These are phyloP conservation scores for Shiraia sp. DNA, from an alignment of 2,329 filamentous ascomycete species.

Conservation along the genomic window DNA sequence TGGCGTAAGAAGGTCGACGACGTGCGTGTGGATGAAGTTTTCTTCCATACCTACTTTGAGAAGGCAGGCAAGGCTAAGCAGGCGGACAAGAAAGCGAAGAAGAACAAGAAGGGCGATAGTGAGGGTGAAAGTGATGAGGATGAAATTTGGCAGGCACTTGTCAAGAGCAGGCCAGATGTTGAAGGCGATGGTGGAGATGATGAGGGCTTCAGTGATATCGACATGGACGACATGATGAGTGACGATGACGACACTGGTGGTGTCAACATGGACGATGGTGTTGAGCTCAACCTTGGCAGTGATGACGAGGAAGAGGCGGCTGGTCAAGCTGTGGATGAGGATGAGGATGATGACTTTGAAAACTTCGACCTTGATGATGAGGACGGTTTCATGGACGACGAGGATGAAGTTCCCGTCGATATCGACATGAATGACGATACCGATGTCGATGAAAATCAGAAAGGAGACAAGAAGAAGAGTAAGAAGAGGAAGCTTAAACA, in stretches of 20 bases:
- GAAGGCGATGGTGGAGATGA: slow-evolving; percentile 67
- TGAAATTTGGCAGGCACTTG: slow-evolving; percentile 90
- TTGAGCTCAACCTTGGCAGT: slow-evolving; percentile 52
- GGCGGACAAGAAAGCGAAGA: slow-evolving; percentile 61
- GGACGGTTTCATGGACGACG: slow-evolving; percentile 58
- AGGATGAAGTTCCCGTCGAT: slow-evolving; percentile 59
- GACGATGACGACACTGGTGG: slow-evolving; percentile 53
- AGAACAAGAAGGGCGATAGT: slow-evolving; percentile 49
- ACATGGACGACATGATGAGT: slow-evolving; percentile 50
- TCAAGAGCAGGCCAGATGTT: slow-evolving; percentile 77
- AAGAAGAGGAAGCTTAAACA: slow-evolving; percentile 85
- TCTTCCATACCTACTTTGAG: slow-evolving; percentile 98
- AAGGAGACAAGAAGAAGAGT: slow-evolving; percentile 53
- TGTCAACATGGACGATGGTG: slow-evolving; percentile 45
- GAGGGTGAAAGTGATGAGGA: slow-evolving; percentile 66
- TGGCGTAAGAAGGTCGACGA: slow-evolving; percentile 90
- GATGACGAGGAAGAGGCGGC: slow-evolving; percentile 54
- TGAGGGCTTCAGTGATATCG: slow-evolving; percentile 58
- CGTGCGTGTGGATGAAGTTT: slow-evolving; percentile 87
- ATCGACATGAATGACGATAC: slow-evolving; percentile 47
- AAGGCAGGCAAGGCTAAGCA: slow-evolving; percentile 60
- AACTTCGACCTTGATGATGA: slow-evolving; percentile 56
- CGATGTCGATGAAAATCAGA: slow-evolving; percentile 46
- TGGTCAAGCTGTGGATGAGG: slow-evolving; percentile 35
- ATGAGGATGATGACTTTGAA: slow-evolving; percentile 45